Base-by-base conservation (phyloP, 1,284 basidiomycete genomes). In the Sporisorium graminicola region DNA sequence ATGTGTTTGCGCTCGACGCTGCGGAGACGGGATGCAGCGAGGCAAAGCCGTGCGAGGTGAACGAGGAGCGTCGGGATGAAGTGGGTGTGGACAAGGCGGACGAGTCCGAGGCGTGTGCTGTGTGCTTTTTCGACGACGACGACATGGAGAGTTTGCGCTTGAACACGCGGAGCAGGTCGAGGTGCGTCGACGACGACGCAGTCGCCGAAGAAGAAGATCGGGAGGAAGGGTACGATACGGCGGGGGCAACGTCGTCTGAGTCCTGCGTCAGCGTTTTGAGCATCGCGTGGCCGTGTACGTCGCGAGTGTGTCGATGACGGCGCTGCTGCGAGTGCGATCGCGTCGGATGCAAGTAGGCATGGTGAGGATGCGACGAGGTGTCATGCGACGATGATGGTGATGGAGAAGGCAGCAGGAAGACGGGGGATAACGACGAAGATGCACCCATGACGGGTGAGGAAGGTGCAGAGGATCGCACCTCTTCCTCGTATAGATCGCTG, bases 401-500 rank as follows among this genome's bases (percentile, higher is more conserved):
- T 20, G 69, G 63, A 6, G 40, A 20, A 5, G 40, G n/a, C 8
- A 66, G 50, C 6, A 77, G 63, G 46, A 72, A 73, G 65, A 77
- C 62, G 9, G 69, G 69, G 10, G 69, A 65, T 20, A 67, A 50
- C 2, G 65, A 51, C 1, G 68, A 33, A 3, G 71, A 44, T 10
- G 66, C 62, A 12, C 35, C 46, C 59, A 67, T 56, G 57, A 67
- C 73, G 35, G 74, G 74, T 5, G 65, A 77, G 2, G 74, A 68
- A 29, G 74, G 74, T 12, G 65, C 59, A 1, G 74, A 77, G 4
- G 69, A 62, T 22, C 69, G 58, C 47, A 68, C 61, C 52, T 72
- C 46, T 51, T 73, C 62, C 57, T 77, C 74, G 53, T 72, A 77
- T 1, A 77, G 74, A 49, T 77, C 59, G 63, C 74, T 77, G 61